A percentile compares a stretch with the other conserved stretches of the same genome.
These are phyloP conservation scores for Penicillium ucsense DNA, from an alignment of 495 filamentous ascomycete genomes.

Conservation along the genomic window DNA sequence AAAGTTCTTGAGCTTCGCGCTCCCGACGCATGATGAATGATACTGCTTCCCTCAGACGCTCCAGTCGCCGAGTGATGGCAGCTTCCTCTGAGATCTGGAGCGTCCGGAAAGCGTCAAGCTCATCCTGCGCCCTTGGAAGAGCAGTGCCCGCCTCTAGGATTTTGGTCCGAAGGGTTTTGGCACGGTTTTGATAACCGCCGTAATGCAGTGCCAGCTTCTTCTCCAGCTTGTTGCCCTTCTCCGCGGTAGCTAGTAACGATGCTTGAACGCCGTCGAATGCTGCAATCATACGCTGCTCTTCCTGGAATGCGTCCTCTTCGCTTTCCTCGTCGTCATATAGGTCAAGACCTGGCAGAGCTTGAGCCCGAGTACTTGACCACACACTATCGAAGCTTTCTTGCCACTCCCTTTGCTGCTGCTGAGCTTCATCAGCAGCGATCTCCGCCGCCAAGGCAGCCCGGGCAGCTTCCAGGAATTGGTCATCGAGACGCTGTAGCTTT, in stretches of 20 bases:
- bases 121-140: constrained; percentile 59
- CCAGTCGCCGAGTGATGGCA: constrained; percentile 61
- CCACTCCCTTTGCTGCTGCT: constrained; percentile 43
- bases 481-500: constrained; percentile 58
- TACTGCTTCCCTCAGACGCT: constrained; percentile 71
- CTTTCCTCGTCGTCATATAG: constrained; percentile 63
- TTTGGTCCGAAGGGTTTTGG: constrained; percentile 71
- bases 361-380: constrained; percentile 56
- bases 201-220: constrained; percentile 86
- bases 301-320: constrained; percentile 26
- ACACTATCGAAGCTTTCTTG: constrained; percentile 49
- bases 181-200: constrained; percentile 83
- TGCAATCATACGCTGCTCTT: constrained; percentile 40
- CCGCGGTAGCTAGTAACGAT: constrained; percentile 58
- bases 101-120: constrained; percentile 65
- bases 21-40: constrained; percentile 73
- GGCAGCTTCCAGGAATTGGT: constrained; percentile 61
- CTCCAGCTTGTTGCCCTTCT: constrained; percentile 75
- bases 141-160: constrained; percentile 70
- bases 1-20: constrained; percentile 83
- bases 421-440: constrained; percentile 35
- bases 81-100: constrained; percentile 70
- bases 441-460: constrained; percentile 68
- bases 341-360: constrained; percentile 61
- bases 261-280: constrained; percentile 53